A percentile compares a stretch with the other conserved stretches of the same genome.
These are phyloP conservation scores for Pseudonitzschia delicatissima DNA, from an alignment of 108 stramenopile genomes.

Conservation along the genomic window DNA sequence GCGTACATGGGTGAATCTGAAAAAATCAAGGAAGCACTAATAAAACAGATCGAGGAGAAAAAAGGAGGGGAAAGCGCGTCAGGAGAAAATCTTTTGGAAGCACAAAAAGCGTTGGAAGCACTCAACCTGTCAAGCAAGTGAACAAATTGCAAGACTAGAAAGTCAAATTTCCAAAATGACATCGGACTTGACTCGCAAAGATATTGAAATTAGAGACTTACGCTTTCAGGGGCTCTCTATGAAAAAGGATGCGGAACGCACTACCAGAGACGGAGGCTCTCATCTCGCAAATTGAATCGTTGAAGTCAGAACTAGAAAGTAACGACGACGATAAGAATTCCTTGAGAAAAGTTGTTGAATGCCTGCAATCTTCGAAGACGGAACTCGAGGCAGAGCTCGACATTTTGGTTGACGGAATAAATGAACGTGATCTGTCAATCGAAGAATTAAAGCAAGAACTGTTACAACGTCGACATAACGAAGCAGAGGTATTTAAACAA, in stretches of 20 bases:
- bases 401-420: slow-evolving; percentile 1
- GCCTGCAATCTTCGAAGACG: slow-evolving; percentile 7
- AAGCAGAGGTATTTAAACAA: slow-evolving; percentile 5
- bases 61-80: not conserved
- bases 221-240: not conserved
- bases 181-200: slow-evolving; percentile 16
- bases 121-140: not conserved
- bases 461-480: slow-evolving; percentile 4
- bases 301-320: not conserved
- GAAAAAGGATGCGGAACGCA: slow-evolving; percentile 15
- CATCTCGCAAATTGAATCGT: not conserved
- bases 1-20: not conserved
- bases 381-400: not conserved
- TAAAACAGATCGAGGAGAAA: not conserved
- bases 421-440: slow-evolving; percentile 17
- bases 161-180: slow-evolving; percentile 9
- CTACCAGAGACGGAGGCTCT: slow-evolving; percentile 1
- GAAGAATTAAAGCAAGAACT: not conserved
- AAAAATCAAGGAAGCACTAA: not conserved
- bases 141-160: slow-evolving; percentile 3
- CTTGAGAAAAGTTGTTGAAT: not conserved
- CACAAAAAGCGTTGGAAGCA: not conserved
- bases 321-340: no score
- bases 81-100: slow-evolving; percentile 4
- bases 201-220: slow-evolving; percentile 18